Evolutionary conservation across 1,139 yeast species (phyloP).

Genomic region (Fermentozyma sake): DNA sequence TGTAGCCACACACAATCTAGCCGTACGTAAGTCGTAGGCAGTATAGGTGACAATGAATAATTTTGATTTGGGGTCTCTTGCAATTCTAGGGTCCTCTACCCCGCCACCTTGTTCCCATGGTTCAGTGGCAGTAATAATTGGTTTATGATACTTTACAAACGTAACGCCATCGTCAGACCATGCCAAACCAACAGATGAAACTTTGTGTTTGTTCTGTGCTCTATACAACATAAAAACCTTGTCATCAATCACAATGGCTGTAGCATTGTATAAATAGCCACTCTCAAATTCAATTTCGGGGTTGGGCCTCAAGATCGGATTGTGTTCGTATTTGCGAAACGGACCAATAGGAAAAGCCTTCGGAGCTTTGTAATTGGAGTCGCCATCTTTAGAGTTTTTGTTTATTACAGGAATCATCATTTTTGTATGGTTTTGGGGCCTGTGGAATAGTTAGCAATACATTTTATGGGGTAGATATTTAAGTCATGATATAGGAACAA

Average conservation of each 20-base stretch:
- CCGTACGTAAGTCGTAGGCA: conserved; percentile 32
- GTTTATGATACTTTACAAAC: conserved; percentile 29
- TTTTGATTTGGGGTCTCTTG: conserved; percentile 33
- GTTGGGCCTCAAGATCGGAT: conserved; percentile 39
- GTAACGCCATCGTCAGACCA: conserved; percentile 39
- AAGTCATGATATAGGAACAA: too few species aligned
- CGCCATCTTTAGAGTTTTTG: conserved; percentile 27
- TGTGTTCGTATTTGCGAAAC: conserved; percentile 29
- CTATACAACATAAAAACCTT: conserved; percentile 36
- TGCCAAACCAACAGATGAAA: conserved; percentile 38
- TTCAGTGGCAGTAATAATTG: conserved; percentile 35
- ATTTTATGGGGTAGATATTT: too few species aligned
- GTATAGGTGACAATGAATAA: conserved; percentile 40
- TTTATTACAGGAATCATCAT: conserved; percentile 32
- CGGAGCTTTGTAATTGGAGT: conserved; percentile 31
- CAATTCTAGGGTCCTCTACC: conserved; percentile 43
- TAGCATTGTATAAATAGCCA: conserved; percentile 40
- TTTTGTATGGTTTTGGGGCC: too few species aligned
- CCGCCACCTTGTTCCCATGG: conserved; percentile 42
- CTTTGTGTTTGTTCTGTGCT: conserved; percentile 35
- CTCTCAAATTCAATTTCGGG: conserved; percentile 38
- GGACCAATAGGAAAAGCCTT: conserved; percentile 41
- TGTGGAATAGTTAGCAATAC: too few species aligned
- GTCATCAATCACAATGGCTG: conserved; percentile 41
- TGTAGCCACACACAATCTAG: conserved; percentile 41